Percentiles rank a stretch among this genome's conserved stretches.
phyloP scores from a whole-genome alignment of 2,329 filamentous ascomycete genomes.

The Epichloe uncinata region DNA sequence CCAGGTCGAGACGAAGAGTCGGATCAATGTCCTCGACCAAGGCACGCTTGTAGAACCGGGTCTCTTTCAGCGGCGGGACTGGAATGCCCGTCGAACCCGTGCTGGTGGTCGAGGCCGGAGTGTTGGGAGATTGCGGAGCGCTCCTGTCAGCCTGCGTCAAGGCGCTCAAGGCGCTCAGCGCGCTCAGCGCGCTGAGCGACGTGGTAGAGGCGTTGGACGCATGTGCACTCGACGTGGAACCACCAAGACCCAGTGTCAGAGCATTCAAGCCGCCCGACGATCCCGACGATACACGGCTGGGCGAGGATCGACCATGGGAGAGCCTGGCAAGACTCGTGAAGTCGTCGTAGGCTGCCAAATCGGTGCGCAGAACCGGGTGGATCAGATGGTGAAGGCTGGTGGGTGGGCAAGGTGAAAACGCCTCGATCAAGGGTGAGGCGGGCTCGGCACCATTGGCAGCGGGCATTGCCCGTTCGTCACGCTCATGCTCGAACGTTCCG shows the following conservation, averaged over 20 bases:
- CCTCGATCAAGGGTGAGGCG: slow-evolving; percentile 28
- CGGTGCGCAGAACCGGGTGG: slow-evolving; percentile 69
- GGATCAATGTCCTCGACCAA: slow-evolving; percentile 89
- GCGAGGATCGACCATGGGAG: slow-evolving; percentile 46
- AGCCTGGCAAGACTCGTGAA: slow-evolving; percentile 65
- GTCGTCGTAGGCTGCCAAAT: slow-evolving; percentile 70
- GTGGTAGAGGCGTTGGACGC: slow-evolving; percentile 47
- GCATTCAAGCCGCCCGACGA: slow-evolving; percentile 42
- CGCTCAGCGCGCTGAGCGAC: slow-evolving; percentile 44
- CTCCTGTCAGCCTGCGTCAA: slow-evolving; percentile 33
- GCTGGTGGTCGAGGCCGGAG: slow-evolving; percentile 39
- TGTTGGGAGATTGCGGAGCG: slow-evolving; percentile 46
- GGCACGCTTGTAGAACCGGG: slow-evolving; percentile 85
- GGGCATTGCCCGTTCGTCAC: slow-evolving; percentile 24
- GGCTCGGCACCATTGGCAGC: slow-evolving; percentile 16
- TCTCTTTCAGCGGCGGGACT: slow-evolving; percentile 64
- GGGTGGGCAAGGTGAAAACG: slow-evolving; percentile 40
- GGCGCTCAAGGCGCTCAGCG: slow-evolving; percentile 28
- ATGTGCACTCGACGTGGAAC: slow-evolving; percentile 31
- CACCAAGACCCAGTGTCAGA: slow-evolving; percentile 31
- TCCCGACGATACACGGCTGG: slow-evolving; percentile 53
- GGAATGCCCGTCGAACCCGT: slow-evolving; percentile 24
- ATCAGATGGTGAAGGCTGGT: slow-evolving; percentile 72
- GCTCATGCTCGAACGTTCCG: slow-evolving; percentile 50
- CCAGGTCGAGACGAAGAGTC: slow-evolving; percentile 75